Conservation (phyloP, 352 stramenopile genomes). For the Peronospora destructor region DNA sequence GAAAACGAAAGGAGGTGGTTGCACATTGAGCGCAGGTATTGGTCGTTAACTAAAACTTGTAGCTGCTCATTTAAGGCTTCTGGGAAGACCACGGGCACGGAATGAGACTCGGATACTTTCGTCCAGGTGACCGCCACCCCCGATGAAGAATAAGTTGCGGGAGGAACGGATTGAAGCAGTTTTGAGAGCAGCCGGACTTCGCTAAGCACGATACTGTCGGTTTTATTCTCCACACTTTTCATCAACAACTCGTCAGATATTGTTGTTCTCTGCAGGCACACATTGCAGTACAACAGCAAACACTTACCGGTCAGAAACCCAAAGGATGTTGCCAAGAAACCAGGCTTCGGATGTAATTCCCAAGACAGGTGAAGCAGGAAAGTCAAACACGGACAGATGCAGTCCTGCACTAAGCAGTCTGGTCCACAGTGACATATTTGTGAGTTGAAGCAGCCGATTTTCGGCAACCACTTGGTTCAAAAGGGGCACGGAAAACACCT, state of each 20-base stretch:
- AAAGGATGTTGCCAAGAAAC: conserved; percentile 60
- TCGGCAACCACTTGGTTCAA: conserved; percentile 29
- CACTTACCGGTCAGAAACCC: conserved; percentile 37
- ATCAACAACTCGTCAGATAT: conserved; percentile 6
- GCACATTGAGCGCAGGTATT: conserved; percentile 43
- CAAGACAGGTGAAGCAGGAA: conserved; percentile 34
- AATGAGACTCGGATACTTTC: conserved; percentile 62
- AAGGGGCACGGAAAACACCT: conserved; percentile 46
- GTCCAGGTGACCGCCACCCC: conserved; percentile 58
- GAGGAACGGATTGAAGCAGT: conserved; percentile 40
- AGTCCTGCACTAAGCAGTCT: conserved; percentile 25
- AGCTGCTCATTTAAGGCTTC: conserved; percentile 49
- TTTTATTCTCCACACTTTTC: conserved; percentile 29
- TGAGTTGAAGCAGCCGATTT: conserved; percentile 22
- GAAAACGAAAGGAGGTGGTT: conserved; percentile 41
- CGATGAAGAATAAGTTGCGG: conserved; percentile 42
- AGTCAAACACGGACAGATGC: conserved; percentile 26
- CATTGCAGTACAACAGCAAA: background rate
- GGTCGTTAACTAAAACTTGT: conserved; percentile 38
- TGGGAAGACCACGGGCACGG: conserved; percentile 51
- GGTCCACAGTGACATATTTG: conserved; percentile 24
- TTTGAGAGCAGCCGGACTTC: conserved; percentile 42
- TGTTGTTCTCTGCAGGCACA: background rate
- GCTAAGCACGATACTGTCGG: conserved; percentile 18
- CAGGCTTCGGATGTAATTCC: conserved; percentile 51